Percentiles rank a stretch among this genome's conserved stretches.
phyloP scores from a whole-genome alignment of 192 early-diverging fungal species.

The Rhizophagus sp. region DNA sequence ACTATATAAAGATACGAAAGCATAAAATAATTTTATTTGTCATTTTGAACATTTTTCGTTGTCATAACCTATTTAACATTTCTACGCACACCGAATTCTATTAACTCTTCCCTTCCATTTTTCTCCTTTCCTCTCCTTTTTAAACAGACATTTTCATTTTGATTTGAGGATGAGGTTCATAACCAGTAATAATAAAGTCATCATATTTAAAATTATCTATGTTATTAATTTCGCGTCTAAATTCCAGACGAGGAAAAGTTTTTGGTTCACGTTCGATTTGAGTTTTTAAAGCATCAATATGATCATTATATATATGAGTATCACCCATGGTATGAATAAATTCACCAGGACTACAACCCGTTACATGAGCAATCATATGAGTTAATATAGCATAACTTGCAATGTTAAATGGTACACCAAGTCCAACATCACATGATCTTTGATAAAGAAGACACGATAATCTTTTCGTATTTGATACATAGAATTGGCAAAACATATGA shows the following conservation, averaged over 20 bases:
- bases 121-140: background rate
- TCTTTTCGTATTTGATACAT: constrained; percentile 71
- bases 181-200: constrained; percentile 81
- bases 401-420: constrained; percentile 99
- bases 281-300: constrained; percentile 78
- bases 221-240: constrained; percentile 46
- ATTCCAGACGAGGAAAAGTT: constrained; percentile 75
- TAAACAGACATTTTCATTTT: constrained; percentile 96
- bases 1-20: too few species aligned
- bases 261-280: constrained; percentile 80
- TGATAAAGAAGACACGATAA: constrained; percentile 97
- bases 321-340: constrained; percentile 96
- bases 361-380: constrained; percentile 86
- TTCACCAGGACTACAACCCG: constrained; percentile 75
- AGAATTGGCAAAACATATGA: constrained; percentile 97
- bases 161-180: constrained; percentile 84
- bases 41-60: too few species aligned
- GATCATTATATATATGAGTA: constrained; percentile 92
- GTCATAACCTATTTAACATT: too few species aligned
- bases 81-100: too few species aligned
- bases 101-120: background rate
- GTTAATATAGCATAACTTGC: constrained; percentile 94
- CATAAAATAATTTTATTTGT: too few species aligned
- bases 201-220: constrained; percentile 79
- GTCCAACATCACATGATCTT: constrained; percentile 91